Conservation (phyloP, 306 rosid species). For the Morella rubra region DNA sequence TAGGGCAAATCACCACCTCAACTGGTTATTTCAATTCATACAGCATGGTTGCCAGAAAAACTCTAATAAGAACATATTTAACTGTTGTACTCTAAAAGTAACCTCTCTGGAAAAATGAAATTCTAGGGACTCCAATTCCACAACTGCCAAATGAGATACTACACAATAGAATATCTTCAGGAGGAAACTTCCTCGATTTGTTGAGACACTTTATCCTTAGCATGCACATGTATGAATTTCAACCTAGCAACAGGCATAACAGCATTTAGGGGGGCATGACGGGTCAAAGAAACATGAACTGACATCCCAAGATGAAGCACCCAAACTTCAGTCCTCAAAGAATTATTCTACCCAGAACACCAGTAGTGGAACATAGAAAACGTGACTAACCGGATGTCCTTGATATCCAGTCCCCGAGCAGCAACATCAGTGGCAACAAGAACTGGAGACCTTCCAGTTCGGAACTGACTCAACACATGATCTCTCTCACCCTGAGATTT, state of each 20-base stretch:
- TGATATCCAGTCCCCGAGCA: constrained; percentile 91
- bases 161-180: neutral
- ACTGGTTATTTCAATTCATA: neutral
- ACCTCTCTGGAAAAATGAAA: neutral
- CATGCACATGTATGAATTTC: neutral
- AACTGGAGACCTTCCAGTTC: constrained; percentile 83
- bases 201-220: neutral
- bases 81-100: neutral
- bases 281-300: neutral
- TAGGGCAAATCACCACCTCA: neutral
- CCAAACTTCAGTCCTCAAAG: neutral
- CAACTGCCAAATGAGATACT: neutral
- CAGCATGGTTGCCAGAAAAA: neutral
- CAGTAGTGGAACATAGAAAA: constrained; percentile 5
- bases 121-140: neutral
- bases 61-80: neutral
- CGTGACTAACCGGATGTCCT: constrained; percentile 82
- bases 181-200: too few relatives aligned
- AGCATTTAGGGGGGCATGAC: neutral
- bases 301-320: neutral
- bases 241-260: too few relatives aligned
- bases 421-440: constrained; percentile 99
- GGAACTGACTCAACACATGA: constrained; percentile 79
- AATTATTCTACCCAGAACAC: neutral
- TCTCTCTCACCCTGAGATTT: constrained; percentile 98